Base-by-base conservation (phyloP, 805 yeast species). In the Candida railenensis region DNA sequence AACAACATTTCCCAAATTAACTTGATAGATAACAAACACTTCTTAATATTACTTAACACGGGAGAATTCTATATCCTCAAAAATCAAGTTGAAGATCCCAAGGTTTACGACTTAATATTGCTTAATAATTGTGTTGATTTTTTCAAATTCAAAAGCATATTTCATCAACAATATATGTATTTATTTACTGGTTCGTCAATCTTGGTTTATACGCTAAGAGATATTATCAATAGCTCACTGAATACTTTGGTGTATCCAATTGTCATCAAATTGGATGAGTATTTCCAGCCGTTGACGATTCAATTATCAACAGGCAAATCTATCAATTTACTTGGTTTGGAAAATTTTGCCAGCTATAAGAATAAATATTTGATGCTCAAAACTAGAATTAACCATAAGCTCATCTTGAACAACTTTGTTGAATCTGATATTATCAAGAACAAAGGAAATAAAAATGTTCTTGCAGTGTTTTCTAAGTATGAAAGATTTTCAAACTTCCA, bases 351-450 rank as follows among this genome's bases (percentile, higher is more conserved):
- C 0, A 44, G 61, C 2, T 57, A 57, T 43, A 67, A 61, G 45
- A 51, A 53, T 43, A 54, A 56, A 7, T 20, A 42, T 19, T 58
- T 71, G 32, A 45, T 68, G 4, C 53, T 74, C 32, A 68, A 63
- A 42, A 56, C 67, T 32, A 56, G 57, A 18, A 53, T 67, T 3
- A 70, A 69, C 21, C 70, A 71, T 41, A 71, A 69, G 46, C 65
- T 78, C 51, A 71, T 77, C 38, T 55, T 80, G 34, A 69, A 71
- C 49, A 69, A 74, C 48, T 64, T 79, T 48, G 68, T 80, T 38
- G 78, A 77, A 52, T 71, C 73, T 51, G 79, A 76, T 49, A 63
- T 80, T 45, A 45, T 57, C 19, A 59, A 53, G 25, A 36, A 36
- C 39, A 36, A 19, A 20, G 21, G 9, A 12, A 65, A 62, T 5